These are phyloP conservation scores for Lactifluus volemus DNA, from an alignment of 768 basidiomycete genomes.

Conservation along the genomic window DNA sequence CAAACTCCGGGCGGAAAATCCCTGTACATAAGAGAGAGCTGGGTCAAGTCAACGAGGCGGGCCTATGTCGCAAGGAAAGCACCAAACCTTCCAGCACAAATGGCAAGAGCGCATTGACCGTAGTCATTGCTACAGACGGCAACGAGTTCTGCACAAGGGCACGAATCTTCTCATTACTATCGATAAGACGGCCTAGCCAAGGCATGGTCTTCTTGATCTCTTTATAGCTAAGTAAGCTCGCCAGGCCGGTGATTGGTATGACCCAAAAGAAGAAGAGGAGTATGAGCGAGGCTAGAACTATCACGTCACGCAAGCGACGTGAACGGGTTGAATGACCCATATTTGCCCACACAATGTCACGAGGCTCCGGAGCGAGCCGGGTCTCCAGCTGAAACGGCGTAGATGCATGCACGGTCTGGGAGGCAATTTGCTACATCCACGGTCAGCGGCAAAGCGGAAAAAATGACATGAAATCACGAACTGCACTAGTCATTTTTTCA, in stretches of 20 bases:
- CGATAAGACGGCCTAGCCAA: constrained; percentile 79
- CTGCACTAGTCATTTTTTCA: constrained; percentile 89
- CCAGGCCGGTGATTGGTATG: constrained; percentile 81
- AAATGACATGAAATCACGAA: constrained; percentile 30
- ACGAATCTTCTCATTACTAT: constrained; percentile 67
- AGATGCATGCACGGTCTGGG: constrained; percentile 73
- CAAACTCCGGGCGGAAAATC: constrained; percentile 83
- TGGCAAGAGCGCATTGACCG: constrained; percentile 80
- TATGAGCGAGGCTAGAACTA: constrained; percentile 62
- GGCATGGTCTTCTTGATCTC: constrained; percentile 90
- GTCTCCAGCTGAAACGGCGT: constrained; percentile 60
- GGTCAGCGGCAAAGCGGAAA: not conserved
- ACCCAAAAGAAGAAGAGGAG: constrained; percentile 87
- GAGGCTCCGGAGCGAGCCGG: constrained; percentile 80
- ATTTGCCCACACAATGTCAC: constrained; percentile 93
- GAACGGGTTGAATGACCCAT: constrained; percentile 58
- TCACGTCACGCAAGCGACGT: constrained; percentile 54
- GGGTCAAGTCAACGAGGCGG: constrained; percentile 1
- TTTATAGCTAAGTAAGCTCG: constrained; percentile 80
- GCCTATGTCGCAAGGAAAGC: not conserved
- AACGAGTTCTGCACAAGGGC: constrained; percentile 93
- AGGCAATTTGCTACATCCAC: constrained; percentile 64
- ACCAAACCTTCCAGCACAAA: constrained; percentile 75
- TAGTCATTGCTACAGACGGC: constrained; percentile 84
- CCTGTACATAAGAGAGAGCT: constrained; percentile 84